Conservation (phyloP, 169 alveolate genomes). For the Plasmodium knowlesi region DNA sequence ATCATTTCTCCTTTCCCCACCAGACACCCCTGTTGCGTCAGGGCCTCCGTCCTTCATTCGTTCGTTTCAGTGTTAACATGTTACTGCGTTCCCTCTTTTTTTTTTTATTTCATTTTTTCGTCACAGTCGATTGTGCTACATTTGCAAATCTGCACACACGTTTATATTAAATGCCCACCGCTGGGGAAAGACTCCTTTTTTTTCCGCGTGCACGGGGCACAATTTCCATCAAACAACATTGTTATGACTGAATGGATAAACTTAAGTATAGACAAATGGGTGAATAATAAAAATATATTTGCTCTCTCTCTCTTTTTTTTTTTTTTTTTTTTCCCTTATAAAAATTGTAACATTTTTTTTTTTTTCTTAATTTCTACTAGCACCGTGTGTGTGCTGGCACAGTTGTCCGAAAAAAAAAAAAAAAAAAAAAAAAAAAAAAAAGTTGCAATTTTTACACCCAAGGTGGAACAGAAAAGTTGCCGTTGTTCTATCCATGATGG, state of each 20-base stretch:
- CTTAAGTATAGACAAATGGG: neutral
- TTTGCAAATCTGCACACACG: neutral
- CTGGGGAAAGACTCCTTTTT: neutral
- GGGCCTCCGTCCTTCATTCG: neutral
- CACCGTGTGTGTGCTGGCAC: slow-evolving; percentile 12
- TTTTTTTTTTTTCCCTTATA: neutral
- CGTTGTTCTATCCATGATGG: neutral
- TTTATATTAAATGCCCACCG: neutral
- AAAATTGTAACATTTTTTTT: neutral
- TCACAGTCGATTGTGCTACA: neutral
- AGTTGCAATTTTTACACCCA: slow-evolving; percentile 2
- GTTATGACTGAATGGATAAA: neutral
- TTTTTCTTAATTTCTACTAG: neutral
- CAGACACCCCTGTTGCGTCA: too few species aligned
- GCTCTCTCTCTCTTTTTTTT: slow-evolving; percentile 9
- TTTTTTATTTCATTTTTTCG: neutral
- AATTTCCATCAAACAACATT: neutral
- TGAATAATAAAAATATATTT: neutral
- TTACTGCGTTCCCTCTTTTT: neutral
- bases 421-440: slow-evolving; percentile 16
- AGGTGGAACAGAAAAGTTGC: neutral
- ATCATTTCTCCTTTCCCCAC: neutral
- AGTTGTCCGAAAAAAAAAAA: slow-evolving; percentile 13
- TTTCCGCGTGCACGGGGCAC: neutral
- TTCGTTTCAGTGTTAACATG: neutral